Evolutionary conservation across 2,329 filamentous ascomycete genomes (phyloP), one percentile per base, ranked within the genome.

Genomic region (Aspergillus hiratsukae): DNA sequence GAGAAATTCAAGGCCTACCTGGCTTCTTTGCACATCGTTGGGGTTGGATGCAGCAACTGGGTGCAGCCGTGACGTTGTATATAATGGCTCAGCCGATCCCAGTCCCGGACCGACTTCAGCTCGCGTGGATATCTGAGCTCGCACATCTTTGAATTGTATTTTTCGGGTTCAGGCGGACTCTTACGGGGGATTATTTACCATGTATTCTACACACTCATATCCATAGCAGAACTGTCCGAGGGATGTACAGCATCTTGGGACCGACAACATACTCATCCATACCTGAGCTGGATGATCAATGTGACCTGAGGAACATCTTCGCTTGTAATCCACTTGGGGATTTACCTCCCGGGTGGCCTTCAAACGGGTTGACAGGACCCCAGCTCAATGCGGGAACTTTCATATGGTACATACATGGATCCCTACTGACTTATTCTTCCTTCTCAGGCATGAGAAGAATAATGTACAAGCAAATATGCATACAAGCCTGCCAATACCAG

Each of bases 361-460:
- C 31, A 5, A 37, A 7, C 3, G 14, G 14, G 31, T 37, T 37
- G 31, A 17, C 5, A 37, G 14, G 14, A 37, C 31, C 6, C 31
- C 31, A 17, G 14, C 64, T 69, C 67, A 68, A 65, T 52, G 67
- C 67, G 1, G 70, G 69, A 35, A 72, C 59, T 9, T 63, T 63
- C 3, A 64, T 65, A 49, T 65, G 65, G 40, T 71, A 73, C 63
- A 74, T 70, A 56, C 69, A 58, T 73, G 69, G 19, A 71, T 68
- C 51, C 70, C 68, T 2, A 62, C 63, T 56, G 69, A 71, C n/a
- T 63, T 71, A 66, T 6, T 66, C 64, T 21, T 61, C 61, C 0
- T 69, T 71, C 51, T 71, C 69, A 4, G 68, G 69, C 65, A 71
- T 69, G 31, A 53, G 63, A 45, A 67, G 63, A 51, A 70, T 4